These are phyloP conservation scores for Collybia nuda DNA, from an alignment of 768 basidiomycete genomes.

Conservation along the genomic window DNA sequence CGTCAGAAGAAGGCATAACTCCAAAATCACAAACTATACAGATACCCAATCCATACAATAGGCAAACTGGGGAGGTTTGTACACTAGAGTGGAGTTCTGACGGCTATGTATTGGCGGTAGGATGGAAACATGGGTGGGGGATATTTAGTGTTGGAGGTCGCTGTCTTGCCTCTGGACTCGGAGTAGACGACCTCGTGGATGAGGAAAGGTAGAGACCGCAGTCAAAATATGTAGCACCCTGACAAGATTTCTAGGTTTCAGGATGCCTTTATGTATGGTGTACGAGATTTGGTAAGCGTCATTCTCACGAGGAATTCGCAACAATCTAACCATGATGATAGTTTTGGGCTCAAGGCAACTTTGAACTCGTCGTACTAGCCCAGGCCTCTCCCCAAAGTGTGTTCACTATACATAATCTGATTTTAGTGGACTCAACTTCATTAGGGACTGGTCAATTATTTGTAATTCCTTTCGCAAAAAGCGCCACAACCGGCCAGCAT, in stretches of 20 bases:
- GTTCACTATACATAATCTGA: constrained; percentile 9
- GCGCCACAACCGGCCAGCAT: constrained; percentile 88
- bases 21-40: constrained; percentile 63
- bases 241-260: constrained; percentile 49
- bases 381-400: constrained; percentile 51
- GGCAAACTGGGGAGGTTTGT: constrained; percentile 59
- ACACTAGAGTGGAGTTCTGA: constrained; percentile 92
- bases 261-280: constrained; percentile 85
- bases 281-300: constrained; percentile 63
- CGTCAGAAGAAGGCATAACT: constrained; percentile 54
- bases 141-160: constrained; percentile 89
- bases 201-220: constrained; percentile 38
- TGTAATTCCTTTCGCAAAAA: constrained; percentile 90
- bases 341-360: constrained; percentile 96
- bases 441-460: constrained; percentile 73
- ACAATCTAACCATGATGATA: constrained; percentile 24
- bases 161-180: constrained; percentile 78
- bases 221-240: constrained; percentile 3
- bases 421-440: neutral
- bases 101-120: constrained; percentile 92
- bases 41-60: constrained; percentile 61
- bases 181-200: constrained; percentile 62
- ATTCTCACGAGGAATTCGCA: neutral
- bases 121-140: constrained; percentile 89
- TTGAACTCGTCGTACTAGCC: constrained; percentile 80